phyloP scores from a whole-genome alignment of 441 rosid genomes.

The Kokia cookei region DNA sequence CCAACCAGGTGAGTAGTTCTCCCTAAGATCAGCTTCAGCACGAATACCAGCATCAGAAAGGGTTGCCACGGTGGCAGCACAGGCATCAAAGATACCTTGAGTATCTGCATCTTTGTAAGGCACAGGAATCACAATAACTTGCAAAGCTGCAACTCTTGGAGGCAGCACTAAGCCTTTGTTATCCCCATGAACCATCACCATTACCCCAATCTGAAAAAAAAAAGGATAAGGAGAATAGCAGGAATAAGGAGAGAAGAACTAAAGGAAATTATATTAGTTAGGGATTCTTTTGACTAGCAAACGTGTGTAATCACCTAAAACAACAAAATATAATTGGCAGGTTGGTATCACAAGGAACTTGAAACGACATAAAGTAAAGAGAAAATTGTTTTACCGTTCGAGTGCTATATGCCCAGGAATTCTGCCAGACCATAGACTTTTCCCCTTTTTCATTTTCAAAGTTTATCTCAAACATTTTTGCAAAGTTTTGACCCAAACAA shows the following conservation, averaged over 20 bases:
- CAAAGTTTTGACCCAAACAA: conserved; percentile 94
- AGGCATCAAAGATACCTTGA: conserved; percentile 83
- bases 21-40: conserved; percentile 81
- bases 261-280: not conserved
- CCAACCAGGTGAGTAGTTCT: conserved; percentile 98
- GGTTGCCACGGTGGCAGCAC: conserved; percentile 59
- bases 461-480: conserved; percentile 92
- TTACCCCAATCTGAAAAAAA: conserved; percentile 71
- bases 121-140: conserved; percentile 85
- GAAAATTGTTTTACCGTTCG: conserved; percentile 50
- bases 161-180: conserved; percentile 85
- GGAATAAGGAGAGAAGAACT: not conserved
- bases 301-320: not conserved
- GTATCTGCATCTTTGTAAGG: conserved; percentile 93
- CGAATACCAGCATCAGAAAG: conserved; percentile 67
- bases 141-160: conserved; percentile 84
- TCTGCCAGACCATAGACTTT: conserved; percentile 94
- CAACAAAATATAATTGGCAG: conserved; percentile 14
- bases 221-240: not conserved
- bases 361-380: not conserved
- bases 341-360: not conserved
- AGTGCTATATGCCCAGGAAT: conserved; percentile 97
- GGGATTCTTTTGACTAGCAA: not conserved
- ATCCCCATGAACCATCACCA: conserved; percentile 99
- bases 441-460: conserved; percentile 92